Evolutionary conservation across 1,139 yeast genomes (phyloP).

Genomic region (Geotrichum aggregatum): DNA sequence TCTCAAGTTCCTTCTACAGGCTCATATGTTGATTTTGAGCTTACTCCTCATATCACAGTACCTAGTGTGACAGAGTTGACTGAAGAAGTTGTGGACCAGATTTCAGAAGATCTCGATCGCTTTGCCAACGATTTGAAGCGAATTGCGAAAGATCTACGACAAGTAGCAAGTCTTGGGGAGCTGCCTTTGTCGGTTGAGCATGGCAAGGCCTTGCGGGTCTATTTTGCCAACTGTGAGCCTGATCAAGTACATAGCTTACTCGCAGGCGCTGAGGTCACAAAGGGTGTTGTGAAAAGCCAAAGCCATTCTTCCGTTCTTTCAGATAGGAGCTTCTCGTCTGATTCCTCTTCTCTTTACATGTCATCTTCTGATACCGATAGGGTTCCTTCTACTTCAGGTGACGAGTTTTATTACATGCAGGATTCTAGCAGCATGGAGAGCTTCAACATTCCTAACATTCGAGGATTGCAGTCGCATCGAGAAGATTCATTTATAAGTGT

Average conservation of each 20-base stretch:
- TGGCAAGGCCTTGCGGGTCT: conserved; percentile 34
- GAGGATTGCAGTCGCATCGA: background rate
- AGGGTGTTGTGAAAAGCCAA: conserved; percentile 30
- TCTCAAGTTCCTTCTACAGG: conserved; percentile 18
- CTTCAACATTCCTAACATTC: background rate
- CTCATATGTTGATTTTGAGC: conserved; percentile 37
- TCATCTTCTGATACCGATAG: background rate
- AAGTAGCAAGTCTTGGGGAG: conserved; percentile 38
- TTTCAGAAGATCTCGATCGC: conserved; percentile 29
- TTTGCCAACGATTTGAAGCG: conserved; percentile 30
- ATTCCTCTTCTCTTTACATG: conserved; percentile 6
- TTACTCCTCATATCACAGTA: conserved; percentile 34
- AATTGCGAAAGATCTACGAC: conserved; percentile 32
- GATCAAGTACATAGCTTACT: conserved; percentile 34
- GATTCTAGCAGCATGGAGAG: background rate
- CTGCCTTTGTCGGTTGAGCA: conserved; percentile 37
- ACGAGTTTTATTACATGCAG: conserved; percentile 10
- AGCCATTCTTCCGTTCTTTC: conserved; percentile 12
- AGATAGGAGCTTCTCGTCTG: conserved; percentile 15
- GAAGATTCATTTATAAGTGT: background rate
- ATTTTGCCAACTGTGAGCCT: conserved; percentile 40
- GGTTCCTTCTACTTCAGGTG: conserved; percentile 4
- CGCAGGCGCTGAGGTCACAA: conserved; percentile 35
- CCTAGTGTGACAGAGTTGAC: conserved; percentile 33
- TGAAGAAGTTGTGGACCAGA: conserved; percentile 25